Evolutionary conservation across 192 early-diverging fungal species (phyloP), one percentile per base, ranked within the genome.

Genomic region (Coemansia pectinata): DNA sequence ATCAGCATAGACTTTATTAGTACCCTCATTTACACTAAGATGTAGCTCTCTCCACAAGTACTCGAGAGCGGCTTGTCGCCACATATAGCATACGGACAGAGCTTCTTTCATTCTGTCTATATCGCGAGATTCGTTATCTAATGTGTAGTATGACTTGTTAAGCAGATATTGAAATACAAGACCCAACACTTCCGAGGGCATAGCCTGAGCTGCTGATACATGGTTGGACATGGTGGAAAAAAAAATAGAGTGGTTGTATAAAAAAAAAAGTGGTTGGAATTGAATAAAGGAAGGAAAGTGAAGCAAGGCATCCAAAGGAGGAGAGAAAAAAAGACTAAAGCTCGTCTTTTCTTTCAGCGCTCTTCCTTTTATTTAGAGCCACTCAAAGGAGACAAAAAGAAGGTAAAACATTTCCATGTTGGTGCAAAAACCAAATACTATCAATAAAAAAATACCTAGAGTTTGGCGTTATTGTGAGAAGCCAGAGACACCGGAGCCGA

Each of bases 401-500:
- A 48, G n/a, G 5, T 4, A 21, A 19, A 19, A 15, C 47, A 19
- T 45, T 15, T 27, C 25, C 47, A 15, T 42, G 41, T 42, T 42
- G 11, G 14, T 42, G 14, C 14, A 38, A 0, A 42, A 5, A 19
- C 3, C 15, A 21, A 25, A 50, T 27, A 27, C 27, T 27, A n/a
- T 23, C n/a, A 50, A 21, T 23, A 4, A 50, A 50, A 48, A 9
- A 53, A 23, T 27, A 27, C 10, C 70, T 70, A 83, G 2, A 83
- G 81, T 67, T 72, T 78, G 62, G 81, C 23, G 21, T 33, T 64
- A 17, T 15, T 31, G 8, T 58, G 55, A 9, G 59, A n/a, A 6
- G 68, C 38, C 65, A 84, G 66, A 6, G 60, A 14, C 2, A 71
- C 77, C 0, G 77, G 77, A 2, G 38, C 59, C 21, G 70, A 36